Evolutionary conservation across 2,329 filamentous ascomycete species (phyloP).

Genomic region (Acephala macrosclerotiorum): DNA sequence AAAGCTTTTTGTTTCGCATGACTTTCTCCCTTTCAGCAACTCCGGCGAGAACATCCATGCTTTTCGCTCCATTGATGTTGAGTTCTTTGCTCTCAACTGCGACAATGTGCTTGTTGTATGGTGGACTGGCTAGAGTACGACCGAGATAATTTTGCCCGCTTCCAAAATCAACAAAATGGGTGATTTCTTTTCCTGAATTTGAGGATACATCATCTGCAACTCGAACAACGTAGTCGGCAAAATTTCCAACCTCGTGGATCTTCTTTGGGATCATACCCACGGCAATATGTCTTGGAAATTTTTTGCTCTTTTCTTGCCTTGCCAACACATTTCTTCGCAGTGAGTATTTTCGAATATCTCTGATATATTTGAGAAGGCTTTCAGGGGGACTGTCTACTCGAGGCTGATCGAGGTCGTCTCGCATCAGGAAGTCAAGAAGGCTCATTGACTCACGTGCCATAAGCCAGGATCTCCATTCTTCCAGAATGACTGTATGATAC

Average conservation of each 20-base stretch:
- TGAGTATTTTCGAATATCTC: slow-evolving; percentile 72
- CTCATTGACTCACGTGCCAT: slow-evolving; percentile 73
- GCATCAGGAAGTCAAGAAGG: slow-evolving; percentile 81
- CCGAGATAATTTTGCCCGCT: slow-evolving; percentile 97
- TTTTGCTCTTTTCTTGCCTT: slow-evolving; percentile 54
- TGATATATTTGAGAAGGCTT: slow-evolving; percentile 75
- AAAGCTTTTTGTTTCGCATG: slow-evolving; percentile 85
- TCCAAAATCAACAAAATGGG: slow-evolving; percentile 94
- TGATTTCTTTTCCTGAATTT: slow-evolving; percentile 66
- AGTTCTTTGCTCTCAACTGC: slow-evolving; percentile 88
- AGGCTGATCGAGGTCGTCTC: slow-evolving; percentile 68
- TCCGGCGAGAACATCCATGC: slow-evolving; percentile 83
- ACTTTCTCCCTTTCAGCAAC: slow-evolving; percentile 76
- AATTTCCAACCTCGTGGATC: slow-evolving; percentile 89
- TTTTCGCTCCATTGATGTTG: slow-evolving; percentile 86
- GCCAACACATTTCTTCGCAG: slow-evolving; percentile 67
- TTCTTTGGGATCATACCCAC: slow-evolving; percentile 98
- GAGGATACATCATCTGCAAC: slow-evolving; percentile 65
- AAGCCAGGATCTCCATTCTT: slow-evolving; percentile 85
- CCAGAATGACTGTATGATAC: slow-evolving; percentile 78
- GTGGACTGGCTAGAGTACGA: slow-evolving; percentile 81
- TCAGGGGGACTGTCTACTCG: slow-evolving; percentile 38
- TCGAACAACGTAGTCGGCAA: slow-evolving; percentile 81
- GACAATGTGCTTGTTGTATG: slow-evolving; percentile 86
- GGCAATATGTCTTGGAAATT: slow-evolving; percentile 74